Evolutionary conservation across 371 early-diverging fungal species (phyloP).

Genomic region (Mortierella sp.): DNA sequence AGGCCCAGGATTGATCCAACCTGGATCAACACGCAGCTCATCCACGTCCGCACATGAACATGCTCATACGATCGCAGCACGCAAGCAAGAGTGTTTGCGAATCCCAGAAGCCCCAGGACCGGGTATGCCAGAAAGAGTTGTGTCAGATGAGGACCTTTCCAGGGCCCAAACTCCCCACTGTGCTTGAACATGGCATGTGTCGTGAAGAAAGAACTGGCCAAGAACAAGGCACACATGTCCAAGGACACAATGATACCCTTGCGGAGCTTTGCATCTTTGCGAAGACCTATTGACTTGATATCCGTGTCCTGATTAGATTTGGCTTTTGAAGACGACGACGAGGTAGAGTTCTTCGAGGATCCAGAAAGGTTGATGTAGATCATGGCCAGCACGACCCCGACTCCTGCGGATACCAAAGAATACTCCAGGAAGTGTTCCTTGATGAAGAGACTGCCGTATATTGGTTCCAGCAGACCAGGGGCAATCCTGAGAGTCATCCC

Average conservation of each 20-base stretch:
- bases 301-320: not conserved
- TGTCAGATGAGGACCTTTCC: constrained; percentile 64
- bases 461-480: constrained; percentile 66
- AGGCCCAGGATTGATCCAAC: constrained; percentile 40
- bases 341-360: constrained; percentile 2
- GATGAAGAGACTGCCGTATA: constrained; percentile 67
- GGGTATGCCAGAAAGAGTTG: constrained; percentile 63
- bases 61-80: constrained; percentile 42
- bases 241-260: constrained; percentile 32
- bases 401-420: constrained; percentile 26
- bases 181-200: constrained; percentile 55
- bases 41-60: constrained; percentile 35
- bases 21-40: constrained; percentile 48
- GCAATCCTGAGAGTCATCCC: constrained; percentile 56
- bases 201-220: constrained; percentile 58
- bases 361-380: constrained; percentile 19
- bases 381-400: constrained; percentile 52
- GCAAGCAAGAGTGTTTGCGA: constrained; percentile 55
- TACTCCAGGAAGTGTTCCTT: constrained; percentile 49
- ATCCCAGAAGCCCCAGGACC: constrained; percentile 56
- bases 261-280: constrained; percentile 30
- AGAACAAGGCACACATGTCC: constrained; percentile 53
- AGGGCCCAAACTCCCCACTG: constrained; percentile 61
- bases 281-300: constrained; percentile 17
- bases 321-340: constrained; percentile 5